Percentiles rank a stretch among this genome's conserved stretches.
These are phyloP conservation scores for Hymenotorrendiella dingleyae DNA, from an alignment of 2,329 filamentous ascomycete genomes.

Conservation along the genomic window DNA sequence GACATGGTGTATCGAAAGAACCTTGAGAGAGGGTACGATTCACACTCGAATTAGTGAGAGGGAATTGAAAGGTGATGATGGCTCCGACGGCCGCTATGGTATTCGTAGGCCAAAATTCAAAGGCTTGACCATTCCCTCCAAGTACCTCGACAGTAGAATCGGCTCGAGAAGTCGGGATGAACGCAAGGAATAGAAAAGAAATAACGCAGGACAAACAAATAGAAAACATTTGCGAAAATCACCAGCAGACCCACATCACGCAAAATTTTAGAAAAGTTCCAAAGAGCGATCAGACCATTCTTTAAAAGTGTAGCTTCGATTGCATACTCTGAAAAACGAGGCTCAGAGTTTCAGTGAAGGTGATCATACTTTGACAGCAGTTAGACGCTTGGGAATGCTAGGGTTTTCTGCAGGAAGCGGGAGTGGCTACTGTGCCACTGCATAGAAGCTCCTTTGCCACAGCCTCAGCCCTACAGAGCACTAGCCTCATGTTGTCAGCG, in stretches of 20 bases:
- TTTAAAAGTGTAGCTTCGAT: neutral
- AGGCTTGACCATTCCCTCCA: neutral
- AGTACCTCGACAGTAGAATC: neutral
- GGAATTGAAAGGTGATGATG: neutral
- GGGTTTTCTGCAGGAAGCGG: neutral
- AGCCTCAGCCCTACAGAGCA: neutral
- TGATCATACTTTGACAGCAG: slow-evolving; percentile 7
- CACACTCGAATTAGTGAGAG: neutral
- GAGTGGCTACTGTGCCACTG: slow-evolving; percentile 4
- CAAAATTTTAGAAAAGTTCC: neutral
- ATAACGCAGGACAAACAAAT: neutral
- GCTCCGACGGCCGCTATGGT: neutral
- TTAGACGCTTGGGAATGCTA: neutral
- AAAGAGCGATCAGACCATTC: slow-evolving; percentile 1
- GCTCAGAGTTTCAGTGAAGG: slow-evolving; percentile 1
- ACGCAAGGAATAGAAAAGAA: neutral
- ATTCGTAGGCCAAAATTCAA: neutral
- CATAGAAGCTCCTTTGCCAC: neutral
- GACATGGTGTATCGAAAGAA: slow-evolving; percentile 1
- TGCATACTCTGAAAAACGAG: neutral
- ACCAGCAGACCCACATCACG: neutral
- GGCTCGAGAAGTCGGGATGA: neutral
- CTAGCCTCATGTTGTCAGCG: neutral
- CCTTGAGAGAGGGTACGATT: neutral
- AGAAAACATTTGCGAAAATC: slow-evolving; percentile 1